Evolutionary conservation across 139 green algal genomes (phyloP).

Genomic region (Penium margaritaceum): DNA sequence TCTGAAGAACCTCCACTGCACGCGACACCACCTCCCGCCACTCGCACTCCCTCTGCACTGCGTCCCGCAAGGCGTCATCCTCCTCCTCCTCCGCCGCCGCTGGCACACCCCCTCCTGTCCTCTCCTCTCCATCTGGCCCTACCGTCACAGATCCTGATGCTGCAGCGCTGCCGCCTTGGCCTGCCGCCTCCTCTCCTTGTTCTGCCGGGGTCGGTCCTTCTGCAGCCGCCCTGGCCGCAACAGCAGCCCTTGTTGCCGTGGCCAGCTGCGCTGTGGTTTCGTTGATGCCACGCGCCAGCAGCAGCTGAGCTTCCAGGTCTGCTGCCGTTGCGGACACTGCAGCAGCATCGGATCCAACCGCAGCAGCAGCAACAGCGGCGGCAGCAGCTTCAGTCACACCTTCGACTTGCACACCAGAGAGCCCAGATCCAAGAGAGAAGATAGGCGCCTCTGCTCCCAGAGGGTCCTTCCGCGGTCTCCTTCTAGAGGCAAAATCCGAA

Average conservation of each 20-base stretch:
- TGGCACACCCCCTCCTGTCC: neutral
- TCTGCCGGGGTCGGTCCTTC: neutral
- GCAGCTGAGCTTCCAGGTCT: neutral
- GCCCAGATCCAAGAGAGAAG: too few species aligned
- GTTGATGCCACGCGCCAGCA: neutral
- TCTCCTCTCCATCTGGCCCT: neutral
- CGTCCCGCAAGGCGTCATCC: neutral
- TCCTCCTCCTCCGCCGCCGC: neutral
- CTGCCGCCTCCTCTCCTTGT: neutral
- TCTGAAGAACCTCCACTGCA: conserved; percentile 23
- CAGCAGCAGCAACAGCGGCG: too few species aligned
- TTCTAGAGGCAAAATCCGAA: too few species aligned
- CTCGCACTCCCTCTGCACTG: conserved; percentile 12
- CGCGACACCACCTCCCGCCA: conserved; percentile 35
- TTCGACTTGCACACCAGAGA: neutral
- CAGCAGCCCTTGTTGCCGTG: neutral
- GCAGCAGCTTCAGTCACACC: too few species aligned
- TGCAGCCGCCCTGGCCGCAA: neutral
- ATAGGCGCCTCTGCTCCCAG: too few species aligned
- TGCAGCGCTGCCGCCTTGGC: neutral
- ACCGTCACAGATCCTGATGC: neutral
- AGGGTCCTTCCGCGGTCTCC: too few species aligned
- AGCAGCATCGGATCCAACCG: neutral
- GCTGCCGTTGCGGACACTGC: neutral
- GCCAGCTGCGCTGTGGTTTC: neutral